phyloP scores from a whole-genome alignment of 768 basidiomycete species.

The Cystobasidium ongulense region DNA sequence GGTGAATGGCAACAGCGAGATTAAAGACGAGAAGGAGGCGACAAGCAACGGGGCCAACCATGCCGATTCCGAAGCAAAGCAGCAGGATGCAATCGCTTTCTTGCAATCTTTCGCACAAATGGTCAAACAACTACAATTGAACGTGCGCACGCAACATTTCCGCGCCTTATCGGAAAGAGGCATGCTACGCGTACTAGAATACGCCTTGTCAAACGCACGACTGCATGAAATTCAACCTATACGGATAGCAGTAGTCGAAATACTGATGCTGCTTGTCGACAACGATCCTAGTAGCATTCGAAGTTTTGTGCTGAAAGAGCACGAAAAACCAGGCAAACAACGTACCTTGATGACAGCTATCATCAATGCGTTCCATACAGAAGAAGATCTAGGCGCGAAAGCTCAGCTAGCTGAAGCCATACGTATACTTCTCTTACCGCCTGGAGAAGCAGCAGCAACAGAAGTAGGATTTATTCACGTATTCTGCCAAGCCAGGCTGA shows the following conservation, averaged over 20 bases:
- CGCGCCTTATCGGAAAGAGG: constrained; percentile 79
- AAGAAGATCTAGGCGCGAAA: constrained; percentile 75
- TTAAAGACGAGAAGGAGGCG: not conserved
- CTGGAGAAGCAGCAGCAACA: constrained; percentile 46
- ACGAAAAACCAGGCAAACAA: constrained; percentile 51
- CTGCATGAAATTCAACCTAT: constrained; percentile 54
- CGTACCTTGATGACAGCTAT: constrained; percentile 48
- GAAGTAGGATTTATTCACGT: constrained; percentile 37
- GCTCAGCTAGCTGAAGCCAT: constrained; percentile 83
- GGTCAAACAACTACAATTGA: constrained; percentile 93
- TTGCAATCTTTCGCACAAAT: constrained; percentile 87
- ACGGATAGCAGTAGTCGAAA: constrained; percentile 74
- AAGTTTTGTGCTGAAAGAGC: constrained; percentile 56
- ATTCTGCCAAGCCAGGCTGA: too few species aligned
- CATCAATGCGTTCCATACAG: constrained; percentile 67
- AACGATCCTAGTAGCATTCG: constrained; percentile 83
- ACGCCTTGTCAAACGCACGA: constrained; percentile 63
- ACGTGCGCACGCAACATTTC: constrained; percentile 74
- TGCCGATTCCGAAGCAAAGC: not conserved
- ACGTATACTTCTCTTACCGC: constrained; percentile 71
- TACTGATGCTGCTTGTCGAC: constrained; percentile 74
- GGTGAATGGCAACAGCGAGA: not conserved
- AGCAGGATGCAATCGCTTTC: constrained; percentile 72
- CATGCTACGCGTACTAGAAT: constrained; percentile 80
- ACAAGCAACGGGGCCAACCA: not conserved